Evolutionary conservation across 169 alveolate genomes (phyloP), one percentile per base, ranked within the genome.

Genomic region (Plasmodium billcollinsi): DNA sequence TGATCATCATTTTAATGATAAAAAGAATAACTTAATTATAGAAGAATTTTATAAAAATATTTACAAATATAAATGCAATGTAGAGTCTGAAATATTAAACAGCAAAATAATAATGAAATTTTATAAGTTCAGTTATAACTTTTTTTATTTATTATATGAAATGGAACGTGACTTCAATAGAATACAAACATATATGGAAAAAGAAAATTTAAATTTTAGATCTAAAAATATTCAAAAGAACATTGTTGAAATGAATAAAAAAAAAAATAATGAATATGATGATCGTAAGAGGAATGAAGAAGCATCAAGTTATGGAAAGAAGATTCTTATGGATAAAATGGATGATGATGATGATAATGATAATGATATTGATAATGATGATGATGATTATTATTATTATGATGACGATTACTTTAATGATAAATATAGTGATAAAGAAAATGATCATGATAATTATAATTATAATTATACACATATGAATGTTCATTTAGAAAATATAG

Each of bases 81-180:
- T 86, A 12, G 92, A 86, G 45, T 47, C 62, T 0, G 92, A 86
- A 72, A 86, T 86, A 59, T 21, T 86, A 15, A 86, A 61, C 33
- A 86, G 75, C 45, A 86, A 73, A 61, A 52, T 73, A 3, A 21
- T 86, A 24, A 65, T 71, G 65, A 86, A 86, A 20, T 86, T 86
- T 39, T 86, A 86, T 54, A 86, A 86, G 14, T 86, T 86, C 61
- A 86, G 92, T 14, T 86, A 72, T 18, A 86, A 65, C 15, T 73
- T 86, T n/a, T 86, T 86, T 72, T 86, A 47, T 74, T 62, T 86
- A 11, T 54, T 86, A 8, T 86, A 86, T 50, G 92, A 86, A 39
- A 9, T 56, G 3, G 92, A 86, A 65, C 88, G 73, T 2, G 92
- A 86, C 14, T 86, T 86, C 66, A 72, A 49, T 20, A 61, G 92